Base-by-base conservation (phyloP, 164 flowering plant species). In the Magnolia sinica region DNA sequence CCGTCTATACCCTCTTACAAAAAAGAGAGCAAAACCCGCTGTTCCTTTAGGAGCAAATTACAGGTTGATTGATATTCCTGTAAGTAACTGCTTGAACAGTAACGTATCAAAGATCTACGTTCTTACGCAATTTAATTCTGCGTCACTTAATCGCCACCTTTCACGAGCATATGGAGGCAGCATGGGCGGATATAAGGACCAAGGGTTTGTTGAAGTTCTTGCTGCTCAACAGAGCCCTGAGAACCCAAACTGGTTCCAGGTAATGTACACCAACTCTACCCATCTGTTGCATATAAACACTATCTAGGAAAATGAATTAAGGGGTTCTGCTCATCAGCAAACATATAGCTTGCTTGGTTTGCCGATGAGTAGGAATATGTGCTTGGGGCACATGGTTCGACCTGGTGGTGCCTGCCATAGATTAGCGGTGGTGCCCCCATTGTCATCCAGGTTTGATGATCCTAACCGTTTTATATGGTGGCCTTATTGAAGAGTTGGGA, bases 181-280 rank as follows among this genome's bases (percentile, higher is more conserved):
- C 84, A 87, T 90, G 91, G 92, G 92, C 23, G 97, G 93, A 20
- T 92, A 91, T 83, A 88, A 90, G 81, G 91, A 91, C 75, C 96
- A 95, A 81, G 98, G 98, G 1, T 94, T 91, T 77, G 97, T 95
- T 29, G 98, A 95, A 81, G 97, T 94, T 77, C 93, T 94, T 80
- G 98, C 98, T 49, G 98, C 98, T 49, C 95, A 94, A 79, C 98
- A 94, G 83, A 92, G 97, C 76, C 98, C 98, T 27, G 97, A 92
- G 81, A 92, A 94, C 59, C 98, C 96, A 0, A 89, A 92, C 73
- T 94, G 97, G 97, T 94, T 94, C 75, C 98, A 94, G 93, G 98
- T 93, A 79, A 75, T 45, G 45, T 37, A 37, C 3, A 37, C 45
- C 3, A 4, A 37, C 6, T 37, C 45, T 37, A 37, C 45, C 45